Conservation (phyloP, 2,329 filamentous ascomycete genomes). For the Triangularia setosa region DNA sequence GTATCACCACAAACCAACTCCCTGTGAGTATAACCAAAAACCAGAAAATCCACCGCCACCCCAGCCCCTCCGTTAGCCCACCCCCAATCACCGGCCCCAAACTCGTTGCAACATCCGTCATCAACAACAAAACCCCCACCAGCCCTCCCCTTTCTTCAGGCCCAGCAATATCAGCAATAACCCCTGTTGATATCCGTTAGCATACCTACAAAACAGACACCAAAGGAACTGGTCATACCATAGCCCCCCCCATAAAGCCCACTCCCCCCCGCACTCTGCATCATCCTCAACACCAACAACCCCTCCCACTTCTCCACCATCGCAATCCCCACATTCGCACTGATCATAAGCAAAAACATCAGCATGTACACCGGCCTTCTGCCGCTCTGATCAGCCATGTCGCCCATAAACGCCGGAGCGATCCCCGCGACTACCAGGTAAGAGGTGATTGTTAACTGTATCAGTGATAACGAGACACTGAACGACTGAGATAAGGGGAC, state of each 20-base stretch:
- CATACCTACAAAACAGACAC: no score
- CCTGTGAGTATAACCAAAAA: conserved; percentile 49
- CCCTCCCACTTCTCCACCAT: conserved; percentile 42
- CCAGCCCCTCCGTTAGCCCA: conserved; percentile 51
- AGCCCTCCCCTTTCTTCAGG: conserved; percentile 58
- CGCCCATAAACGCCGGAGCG: conserved; percentile 28
- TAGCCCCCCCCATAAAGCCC: conserved; percentile 12
- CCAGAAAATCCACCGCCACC: conserved; percentile 62
- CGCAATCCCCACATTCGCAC: conserved; percentile 45
- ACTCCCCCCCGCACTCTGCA: conserved; percentile 37
- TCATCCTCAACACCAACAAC: conserved; percentile 46
- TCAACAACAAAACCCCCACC: conserved; percentile 45
- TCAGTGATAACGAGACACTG: conserved; percentile 36
- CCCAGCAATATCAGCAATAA: conserved; percentile 61
- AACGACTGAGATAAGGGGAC: conserved; percentile 39
- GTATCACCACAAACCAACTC: conserved; percentile 40
- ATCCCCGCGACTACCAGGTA: conserved; percentile 43
- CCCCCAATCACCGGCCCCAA: conserved; percentile 58
- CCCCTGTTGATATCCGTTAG: no score
- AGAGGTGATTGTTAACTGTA: conserved; percentile 46
- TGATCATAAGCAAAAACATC: conserved; percentile 44
- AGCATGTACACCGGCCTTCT: conserved; percentile 46
- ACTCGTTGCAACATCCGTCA: conserved; percentile 39
- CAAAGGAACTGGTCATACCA: conserved; percentile 32
- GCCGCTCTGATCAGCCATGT: conserved; percentile 15